A percentile compares a stretch with the other conserved stretches of the same genome.
Conservation (phyloP, 2,329 filamentous ascomycete species). For the Clarireedia homoeocarpa region DNA sequence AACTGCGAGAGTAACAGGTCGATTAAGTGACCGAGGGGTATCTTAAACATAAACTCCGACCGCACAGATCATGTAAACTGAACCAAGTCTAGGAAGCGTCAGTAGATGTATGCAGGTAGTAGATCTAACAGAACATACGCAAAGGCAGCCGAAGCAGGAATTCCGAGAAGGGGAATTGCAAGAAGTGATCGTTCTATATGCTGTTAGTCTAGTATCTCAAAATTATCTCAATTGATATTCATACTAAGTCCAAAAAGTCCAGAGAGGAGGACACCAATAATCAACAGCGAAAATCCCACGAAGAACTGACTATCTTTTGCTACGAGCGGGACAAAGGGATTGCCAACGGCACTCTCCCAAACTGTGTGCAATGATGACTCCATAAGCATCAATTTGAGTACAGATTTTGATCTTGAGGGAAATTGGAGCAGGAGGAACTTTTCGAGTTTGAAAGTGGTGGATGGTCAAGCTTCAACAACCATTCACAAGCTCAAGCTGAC, state of each 20-base stretch:
- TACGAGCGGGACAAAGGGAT: conserved; percentile 73
- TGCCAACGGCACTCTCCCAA: conserved; percentile 87
- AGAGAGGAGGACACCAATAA: conserved; percentile 63
- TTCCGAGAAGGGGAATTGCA: conserved; percentile 68
- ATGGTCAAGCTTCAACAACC: neutral
- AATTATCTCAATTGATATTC: conserved; percentile 20
- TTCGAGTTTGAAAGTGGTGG: neutral
- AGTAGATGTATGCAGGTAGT: conserved; percentile 9
- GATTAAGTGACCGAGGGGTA: conserved; percentile 12
- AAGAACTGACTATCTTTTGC: conserved; percentile 79
- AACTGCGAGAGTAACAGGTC: conserved; percentile 21
- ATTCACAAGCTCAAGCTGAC: conserved; percentile 8
- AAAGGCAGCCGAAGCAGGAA: conserved; percentile 82
- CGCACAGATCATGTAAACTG: conserved; percentile 98
- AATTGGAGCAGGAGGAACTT: neutral
- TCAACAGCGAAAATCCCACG: conserved; percentile 68
- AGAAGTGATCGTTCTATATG: conserved; percentile 67
- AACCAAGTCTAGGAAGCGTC: conserved; percentile 60
- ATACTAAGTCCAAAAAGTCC: conserved; percentile 82
- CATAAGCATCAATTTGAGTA: conserved; percentile 42
- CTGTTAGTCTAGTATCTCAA: conserved; percentile 11
- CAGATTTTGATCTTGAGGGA: neutral
- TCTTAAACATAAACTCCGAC: conserved; percentile 90
- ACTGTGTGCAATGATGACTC: conserved; percentile 78
- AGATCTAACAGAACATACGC: conserved; percentile 55